phyloP scores from a whole-genome alignment of 805 yeast genomes.

The Priceomyces fermenticarens region DNA sequence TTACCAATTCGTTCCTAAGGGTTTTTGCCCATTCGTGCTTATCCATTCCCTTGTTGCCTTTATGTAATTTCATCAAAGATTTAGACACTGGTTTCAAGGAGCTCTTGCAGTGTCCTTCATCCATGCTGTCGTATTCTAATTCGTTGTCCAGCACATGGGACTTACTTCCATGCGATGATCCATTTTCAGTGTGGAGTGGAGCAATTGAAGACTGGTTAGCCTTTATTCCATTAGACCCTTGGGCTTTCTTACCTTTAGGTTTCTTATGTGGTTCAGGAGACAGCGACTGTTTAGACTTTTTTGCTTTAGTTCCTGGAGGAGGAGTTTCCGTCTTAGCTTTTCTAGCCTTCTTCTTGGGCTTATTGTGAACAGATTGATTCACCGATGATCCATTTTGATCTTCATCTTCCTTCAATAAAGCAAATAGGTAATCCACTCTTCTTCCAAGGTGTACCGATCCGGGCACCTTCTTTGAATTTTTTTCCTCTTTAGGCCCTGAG shows the following conservation, averaged over 20 bases:
- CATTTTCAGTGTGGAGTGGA: conserved; percentile 1
- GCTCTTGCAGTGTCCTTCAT: conserved; percentile 63
- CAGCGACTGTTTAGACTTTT: conserved; percentile 14
- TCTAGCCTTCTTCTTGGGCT: conserved; percentile 14
- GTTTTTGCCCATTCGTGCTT: conserved; percentile 76
- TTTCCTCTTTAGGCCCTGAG: conserved; percentile 17
- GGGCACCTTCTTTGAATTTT: conserved; percentile 67
- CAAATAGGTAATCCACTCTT: conserved; percentile 82
- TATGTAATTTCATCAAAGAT: conserved; percentile 62
- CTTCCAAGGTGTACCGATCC: conserved; percentile 90
- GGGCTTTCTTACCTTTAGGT: conserved; percentile 10
- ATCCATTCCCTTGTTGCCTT: conserved; percentile 71
- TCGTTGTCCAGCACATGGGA: conserved; percentile 21
- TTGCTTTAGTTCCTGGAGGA: conserved; percentile 12
- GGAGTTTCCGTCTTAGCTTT: conserved; percentile 15
- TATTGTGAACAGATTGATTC: conserved; percentile 5
- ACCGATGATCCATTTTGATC: conserved; percentile 19
- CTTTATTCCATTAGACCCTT: not conserved
- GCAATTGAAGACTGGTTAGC: conserved; percentile 5
- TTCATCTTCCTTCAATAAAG: conserved; percentile 62
- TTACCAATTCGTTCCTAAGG: conserved; percentile 63
- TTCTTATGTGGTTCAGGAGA: conserved; percentile 19
- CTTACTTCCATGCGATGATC: conserved; percentile 1
- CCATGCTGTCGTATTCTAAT: conserved; percentile 74
- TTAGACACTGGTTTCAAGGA: conserved; percentile 63